phyloP scores from a whole-genome alignment of 768 basidiomycete genomes.

The Boletus patriciae region DNA sequence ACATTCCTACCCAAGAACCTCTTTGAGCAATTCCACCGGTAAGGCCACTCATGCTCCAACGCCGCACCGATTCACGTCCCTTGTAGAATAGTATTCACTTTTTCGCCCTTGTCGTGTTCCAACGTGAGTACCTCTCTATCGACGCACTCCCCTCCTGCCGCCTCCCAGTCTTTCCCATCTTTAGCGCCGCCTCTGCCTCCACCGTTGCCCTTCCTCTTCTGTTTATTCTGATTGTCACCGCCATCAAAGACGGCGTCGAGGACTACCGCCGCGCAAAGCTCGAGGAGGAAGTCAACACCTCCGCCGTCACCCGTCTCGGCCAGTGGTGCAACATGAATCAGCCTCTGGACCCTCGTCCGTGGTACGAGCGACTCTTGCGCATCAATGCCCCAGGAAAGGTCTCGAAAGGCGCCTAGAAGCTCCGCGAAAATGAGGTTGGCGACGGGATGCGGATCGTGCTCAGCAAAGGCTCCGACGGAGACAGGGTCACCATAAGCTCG shows the following conservation, averaged over 20 bases:
- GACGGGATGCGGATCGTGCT: slow-evolving; percentile 65
- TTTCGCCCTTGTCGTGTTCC: slow-evolving; percentile 72
- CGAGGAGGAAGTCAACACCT: slow-evolving; percentile 95
- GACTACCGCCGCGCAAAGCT: slow-evolving; percentile 85
- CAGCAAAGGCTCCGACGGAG: slow-evolving; percentile 40
- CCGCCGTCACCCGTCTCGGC: slow-evolving; percentile 85
- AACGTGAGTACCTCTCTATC: slow-evolving; percentile 47
- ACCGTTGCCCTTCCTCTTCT: slow-evolving; percentile 82
- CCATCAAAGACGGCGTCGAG: slow-evolving; percentile 93
- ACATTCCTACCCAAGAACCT: slow-evolving; percentile 94
- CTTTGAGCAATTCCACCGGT: slow-evolving; percentile 92
- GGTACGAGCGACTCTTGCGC: slow-evolving; percentile 72
- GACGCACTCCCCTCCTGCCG: slow-evolving; percentile 10
- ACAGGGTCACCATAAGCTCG: slow-evolving; percentile 42
- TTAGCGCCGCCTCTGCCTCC: slow-evolving; percentile 82
- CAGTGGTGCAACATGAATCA: slow-evolving; percentile 92
- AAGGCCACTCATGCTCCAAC: slow-evolving; percentile 19
- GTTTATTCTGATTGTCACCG: slow-evolving; percentile 86
- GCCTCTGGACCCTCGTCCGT: slow-evolving; percentile 70
- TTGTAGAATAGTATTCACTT: slow-evolving; percentile 82
- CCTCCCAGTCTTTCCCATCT: slow-evolving; percentile 76
- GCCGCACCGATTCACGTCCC: neutral
- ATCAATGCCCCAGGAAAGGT: slow-evolving; percentile 69
- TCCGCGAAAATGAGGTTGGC: slow-evolving; percentile 80
- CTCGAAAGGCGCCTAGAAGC: slow-evolving; percentile 79